Conservation (phyloP, 176 grass and related monocot species). For the Stipa capillata region DNA sequence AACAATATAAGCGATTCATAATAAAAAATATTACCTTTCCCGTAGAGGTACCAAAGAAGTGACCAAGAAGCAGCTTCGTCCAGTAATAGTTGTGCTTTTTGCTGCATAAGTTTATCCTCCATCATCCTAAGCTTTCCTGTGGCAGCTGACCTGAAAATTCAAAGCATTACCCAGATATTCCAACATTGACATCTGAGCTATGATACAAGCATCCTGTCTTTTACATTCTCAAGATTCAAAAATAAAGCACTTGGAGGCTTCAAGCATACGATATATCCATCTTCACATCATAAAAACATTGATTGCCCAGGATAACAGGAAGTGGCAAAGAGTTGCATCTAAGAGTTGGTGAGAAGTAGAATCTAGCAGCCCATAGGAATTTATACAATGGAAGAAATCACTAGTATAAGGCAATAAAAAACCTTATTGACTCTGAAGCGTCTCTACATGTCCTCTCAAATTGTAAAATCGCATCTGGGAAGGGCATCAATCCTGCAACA, state of each 20-base stretch:
- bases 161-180: background rate
- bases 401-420: conserved; percentile 10
- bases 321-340: background rate
- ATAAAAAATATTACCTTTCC: conserved; percentile 56
- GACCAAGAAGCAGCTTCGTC: conserved; percentile 98
- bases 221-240: background rate
- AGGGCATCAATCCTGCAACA: conserved; percentile 59
- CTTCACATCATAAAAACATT: background rate
- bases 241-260: background rate
- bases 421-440: conserved; percentile 81
- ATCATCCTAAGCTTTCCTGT: conserved; percentile 55
- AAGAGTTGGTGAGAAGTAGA: conserved; percentile 13
- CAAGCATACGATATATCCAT: background rate
- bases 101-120: conserved; percentile 87
- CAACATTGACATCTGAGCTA: background rate
- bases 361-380: background rate
- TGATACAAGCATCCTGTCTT: conserved; percentile 6
- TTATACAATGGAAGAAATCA: background rate
- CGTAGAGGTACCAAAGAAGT: conserved; percentile 96
- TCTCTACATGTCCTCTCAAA: conserved; percentile 82
- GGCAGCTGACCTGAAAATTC: conserved; percentile 53
- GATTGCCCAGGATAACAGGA: background rate
- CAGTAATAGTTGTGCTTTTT: conserved; percentile 76
- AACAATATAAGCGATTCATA: background rate
- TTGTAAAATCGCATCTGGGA: conserved; percentile 77